These are phyloP conservation scores for Dactylellina drechsleri DNA, from an alignment of 2,329 filamentous ascomycete species.

Conservation along the genomic window DNA sequence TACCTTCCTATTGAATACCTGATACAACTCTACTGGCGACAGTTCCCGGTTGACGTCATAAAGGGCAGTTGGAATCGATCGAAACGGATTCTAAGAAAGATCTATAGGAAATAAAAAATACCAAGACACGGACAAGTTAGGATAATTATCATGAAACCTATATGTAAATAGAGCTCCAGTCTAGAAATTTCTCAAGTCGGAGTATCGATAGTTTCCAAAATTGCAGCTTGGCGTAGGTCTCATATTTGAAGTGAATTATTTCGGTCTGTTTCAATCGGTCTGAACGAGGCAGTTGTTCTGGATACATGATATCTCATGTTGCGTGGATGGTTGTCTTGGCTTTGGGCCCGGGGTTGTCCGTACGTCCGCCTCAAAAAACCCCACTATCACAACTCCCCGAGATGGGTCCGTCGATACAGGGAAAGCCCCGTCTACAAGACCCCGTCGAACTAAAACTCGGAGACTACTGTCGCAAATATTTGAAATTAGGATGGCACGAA, in stretches of 20 bases:
- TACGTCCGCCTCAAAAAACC: not conserved
- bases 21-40: not conserved
- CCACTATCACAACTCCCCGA: conserved; percentile 14
- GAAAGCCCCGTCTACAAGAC: conserved; percentile 14
- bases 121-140: not conserved
- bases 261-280: conserved; percentile 25
- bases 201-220: conserved; percentile 31
- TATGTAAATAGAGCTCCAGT: conserved; percentile 41
- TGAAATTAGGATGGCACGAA: conserved; percentile 33
- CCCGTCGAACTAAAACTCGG: conserved; percentile 13
- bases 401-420: conserved; percentile 9
- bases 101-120: not conserved
- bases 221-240: not conserved
- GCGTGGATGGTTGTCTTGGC: conserved; percentile 19
- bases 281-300: conserved; percentile 27
- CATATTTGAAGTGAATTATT: not conserved
- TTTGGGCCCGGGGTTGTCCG: conserved; percentile 1
- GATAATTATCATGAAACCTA: not conserved
- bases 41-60: conserved; percentile 8
- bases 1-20: conserved; percentile 11
- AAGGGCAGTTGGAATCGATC: not conserved
- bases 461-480: conserved; percentile 41
- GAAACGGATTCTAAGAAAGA: not conserved
- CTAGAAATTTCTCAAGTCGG: conserved; percentile 19
- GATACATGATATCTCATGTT: conserved; percentile 7